Conservation (phyloP, 768 basidiomycete species). For the Daedaleopsis sinensis region DNA sequence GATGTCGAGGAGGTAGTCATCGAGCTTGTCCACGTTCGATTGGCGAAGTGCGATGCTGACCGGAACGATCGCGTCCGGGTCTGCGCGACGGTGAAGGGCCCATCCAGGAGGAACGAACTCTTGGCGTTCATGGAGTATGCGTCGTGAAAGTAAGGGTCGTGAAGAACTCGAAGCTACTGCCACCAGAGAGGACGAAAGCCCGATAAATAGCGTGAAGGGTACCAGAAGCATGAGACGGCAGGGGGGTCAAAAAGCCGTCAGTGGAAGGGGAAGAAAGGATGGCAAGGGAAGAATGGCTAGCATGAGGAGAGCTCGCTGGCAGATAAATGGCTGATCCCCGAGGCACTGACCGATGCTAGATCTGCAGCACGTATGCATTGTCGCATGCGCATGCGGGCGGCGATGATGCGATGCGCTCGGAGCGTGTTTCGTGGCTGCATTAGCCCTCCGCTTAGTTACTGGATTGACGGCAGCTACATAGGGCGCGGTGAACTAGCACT, state of each 20-base stretch:
- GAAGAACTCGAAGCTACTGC: neutral
- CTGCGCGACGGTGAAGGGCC: slow-evolving; percentile 38
- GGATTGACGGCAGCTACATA: no score
- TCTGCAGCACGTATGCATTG: no score
- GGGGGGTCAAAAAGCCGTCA: no score
- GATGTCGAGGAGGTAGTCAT: slow-evolving; percentile 48
- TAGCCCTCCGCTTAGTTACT: no score
- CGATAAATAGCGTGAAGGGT: neutral
- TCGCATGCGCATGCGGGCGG: no score
- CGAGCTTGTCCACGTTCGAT: slow-evolving; percentile 45
- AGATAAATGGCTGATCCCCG: no score
- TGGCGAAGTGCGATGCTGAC: slow-evolving; percentile 53
- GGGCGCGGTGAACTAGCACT: no score
- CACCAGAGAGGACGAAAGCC: neutral
- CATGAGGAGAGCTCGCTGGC: neutral
- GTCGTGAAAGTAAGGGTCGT: neutral
- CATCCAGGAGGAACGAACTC: slow-evolving; percentile 35
- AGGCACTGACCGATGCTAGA: no score
- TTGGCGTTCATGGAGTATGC: slow-evolving; percentile 13
- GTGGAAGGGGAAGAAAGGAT: no score
- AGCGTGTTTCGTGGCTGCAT: no score
- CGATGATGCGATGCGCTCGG: no score
- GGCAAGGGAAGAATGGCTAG: neutral
- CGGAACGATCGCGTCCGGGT: slow-evolving; percentile 39
- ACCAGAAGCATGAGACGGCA: neutral